Conservation (phyloP, 257 asterid species). For the Hygrophila difformis region DNA sequence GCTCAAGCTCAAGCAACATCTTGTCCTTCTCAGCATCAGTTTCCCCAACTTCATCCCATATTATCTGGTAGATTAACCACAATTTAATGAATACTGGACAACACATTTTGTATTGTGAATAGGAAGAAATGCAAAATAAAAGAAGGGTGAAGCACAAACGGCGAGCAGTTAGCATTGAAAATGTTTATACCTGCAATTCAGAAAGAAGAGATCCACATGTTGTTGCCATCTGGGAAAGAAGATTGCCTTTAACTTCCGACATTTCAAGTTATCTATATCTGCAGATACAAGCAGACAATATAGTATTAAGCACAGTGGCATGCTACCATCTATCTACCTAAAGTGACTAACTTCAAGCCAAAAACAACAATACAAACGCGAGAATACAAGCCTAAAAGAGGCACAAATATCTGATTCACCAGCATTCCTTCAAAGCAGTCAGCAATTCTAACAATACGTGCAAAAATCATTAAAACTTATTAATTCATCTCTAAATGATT, state of each 20-base stretch:
- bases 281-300: conserved; percentile 16
- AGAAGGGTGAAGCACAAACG: not conserved
- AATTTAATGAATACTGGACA: conserved; percentile 3
- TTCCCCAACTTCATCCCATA: conserved; percentile 99
- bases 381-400: conserved; percentile 1
- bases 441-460: not conserved
- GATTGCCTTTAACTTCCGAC: conserved; percentile 32
- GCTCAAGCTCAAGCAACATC: conserved; percentile 80
- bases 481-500: too few species aligned
- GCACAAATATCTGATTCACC: not conserved
- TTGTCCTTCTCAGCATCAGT: conserved; percentile 71
- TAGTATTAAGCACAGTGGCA: conserved; percentile 3
- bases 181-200: conserved; percentile 81
- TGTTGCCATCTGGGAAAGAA: conserved; percentile 53
- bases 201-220: conserved; percentile 74
- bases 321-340: conserved; percentile 4
- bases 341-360: conserved; percentile 6
- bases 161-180: not conserved
- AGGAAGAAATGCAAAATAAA: not conserved
- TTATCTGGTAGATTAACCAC: conserved; percentile 44
- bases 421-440: not conserved
- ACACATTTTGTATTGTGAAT: not conserved
- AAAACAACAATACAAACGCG: not conserved
- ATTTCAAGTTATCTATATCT: conserved; percentile 28
- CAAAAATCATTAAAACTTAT: too few species aligned